A percentile compares a stretch with the other conserved stretches of the same genome.
phyloP scores from a whole-genome alignment of 2,329 filamentous ascomycete species.

The Aspergillus carbonarius region DNA sequence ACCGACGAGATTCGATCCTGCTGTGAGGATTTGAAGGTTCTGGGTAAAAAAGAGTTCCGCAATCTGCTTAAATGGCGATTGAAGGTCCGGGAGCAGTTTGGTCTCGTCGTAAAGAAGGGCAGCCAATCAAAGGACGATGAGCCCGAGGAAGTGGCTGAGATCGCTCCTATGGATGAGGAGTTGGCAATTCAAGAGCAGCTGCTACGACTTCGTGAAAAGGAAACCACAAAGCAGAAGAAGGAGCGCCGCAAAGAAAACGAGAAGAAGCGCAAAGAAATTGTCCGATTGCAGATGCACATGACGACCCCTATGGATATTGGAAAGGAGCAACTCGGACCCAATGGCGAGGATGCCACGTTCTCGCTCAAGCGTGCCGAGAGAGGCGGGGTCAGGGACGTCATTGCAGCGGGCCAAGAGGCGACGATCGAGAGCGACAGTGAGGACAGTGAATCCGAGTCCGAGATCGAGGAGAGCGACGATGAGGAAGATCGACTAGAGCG shows the following conservation, averaged over 20 bases:
- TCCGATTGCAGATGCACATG: constrained; percentile 98
- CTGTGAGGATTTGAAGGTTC: constrained; percentile 80
- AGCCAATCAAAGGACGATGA: constrained; percentile 52
- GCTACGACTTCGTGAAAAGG: constrained; percentile 76
- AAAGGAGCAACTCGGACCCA: constrained; percentile 77
- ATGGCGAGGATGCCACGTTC: constrained; percentile 82
- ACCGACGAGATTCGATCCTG: constrained; percentile 76
- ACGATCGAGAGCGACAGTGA: constrained; percentile 61
- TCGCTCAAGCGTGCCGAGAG: constrained; percentile 79
- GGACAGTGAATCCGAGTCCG: constrained; percentile 56
- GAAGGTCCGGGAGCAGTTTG: constrained; percentile 85
- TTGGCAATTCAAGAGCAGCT: constrained; percentile 85
- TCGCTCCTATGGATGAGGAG: constrained; percentile 93
- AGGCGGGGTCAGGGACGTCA: constrained; percentile 65
- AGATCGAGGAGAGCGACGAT: constrained; percentile 66
- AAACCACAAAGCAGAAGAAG: constrained; percentile 73
- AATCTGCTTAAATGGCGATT: constrained; percentile 85
- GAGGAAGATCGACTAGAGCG: constrained; percentile 80
- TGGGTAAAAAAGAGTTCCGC: constrained; percentile 94
- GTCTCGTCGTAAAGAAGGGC: constrained; percentile 73
- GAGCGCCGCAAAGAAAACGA: constrained; percentile 88
- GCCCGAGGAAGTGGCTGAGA: constrained; percentile 72
- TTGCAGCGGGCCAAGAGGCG: constrained; percentile 76
- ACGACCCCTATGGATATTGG: constrained; percentile 93
- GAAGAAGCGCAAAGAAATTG: constrained; percentile 86